Evolutionary conservation across 2,329 filamentous ascomycete genomes (phyloP), one percentile per base, ranked within the genome.

Genomic region (Talaromyces atroroseus): DNA sequence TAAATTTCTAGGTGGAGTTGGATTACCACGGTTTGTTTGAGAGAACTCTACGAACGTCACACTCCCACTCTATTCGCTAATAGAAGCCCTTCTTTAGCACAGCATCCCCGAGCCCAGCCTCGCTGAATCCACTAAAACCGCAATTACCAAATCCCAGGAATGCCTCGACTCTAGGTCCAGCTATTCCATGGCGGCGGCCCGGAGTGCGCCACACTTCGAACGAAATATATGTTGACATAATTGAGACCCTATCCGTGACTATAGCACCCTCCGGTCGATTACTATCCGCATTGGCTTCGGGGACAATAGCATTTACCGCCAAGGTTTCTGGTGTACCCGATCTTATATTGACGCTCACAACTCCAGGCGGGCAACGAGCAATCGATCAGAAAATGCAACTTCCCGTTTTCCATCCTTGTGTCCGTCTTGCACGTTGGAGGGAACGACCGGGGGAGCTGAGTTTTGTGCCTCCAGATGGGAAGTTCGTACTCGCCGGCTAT

Each of bases 181-280:
- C 84, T 2, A 83, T 97, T 42, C 92, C 92, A 1, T 99, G 94
- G 94, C 84, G 94, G 60, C 82, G 91, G 59, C 85, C 90, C 40
- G 96, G 96, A 66, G 94, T 99, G 53, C 83, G 92, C 16, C 94
- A 99, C 71, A 97, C 92, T 3, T 95, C 89, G 55, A 99, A 97
- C 73, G 94, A 99, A 72, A 80, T 99, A 63, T 97, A 97, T 70
- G 92, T 96, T 57, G 94, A 99, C 70, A 85, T 99, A 12, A 85
- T 99, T 59, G 94, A 99, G 76, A 90, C 89, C 1, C 78, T 99
- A 0, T 84, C 86, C 1, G 90, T 96, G 42, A 96, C 88, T 0
- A 81, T 97, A 44, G 91, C 94, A 0, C 94, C 94, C 0, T 96
- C 92, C 0, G 94, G 94, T 4, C 82, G 91, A 14, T 87, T 92